phyloP scores from a whole-genome alignment of 116 monocot genomes.

The Trichopus zeylanicus region DNA sequence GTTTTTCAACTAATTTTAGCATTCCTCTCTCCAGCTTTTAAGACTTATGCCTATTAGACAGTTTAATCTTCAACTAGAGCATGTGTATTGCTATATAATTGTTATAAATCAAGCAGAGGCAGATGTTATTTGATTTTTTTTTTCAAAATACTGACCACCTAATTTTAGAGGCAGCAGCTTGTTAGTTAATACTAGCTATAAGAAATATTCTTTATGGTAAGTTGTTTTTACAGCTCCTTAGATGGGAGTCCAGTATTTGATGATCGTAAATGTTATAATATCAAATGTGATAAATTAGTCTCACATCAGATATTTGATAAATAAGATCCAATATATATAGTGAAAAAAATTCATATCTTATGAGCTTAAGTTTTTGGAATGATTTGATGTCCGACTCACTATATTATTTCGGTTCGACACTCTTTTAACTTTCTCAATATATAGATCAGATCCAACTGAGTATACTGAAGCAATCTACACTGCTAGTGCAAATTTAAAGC shows the following conservation, averaged over 20 bases:
- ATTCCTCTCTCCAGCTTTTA: not conserved
- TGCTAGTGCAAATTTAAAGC: constrained; percentile 94
- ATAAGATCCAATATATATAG: too few species aligned
- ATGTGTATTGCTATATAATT: not conserved
- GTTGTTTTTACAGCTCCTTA: constrained; percentile 31
- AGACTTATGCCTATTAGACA: not conserved
- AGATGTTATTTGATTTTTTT: not conserved
- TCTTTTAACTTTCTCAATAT: too few species aligned
- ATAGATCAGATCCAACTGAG: constrained; percentile 95
- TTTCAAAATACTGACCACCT: not conserved
- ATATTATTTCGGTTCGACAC: too few species aligned
- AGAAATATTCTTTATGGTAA: not conserved
- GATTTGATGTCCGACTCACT: too few species aligned
- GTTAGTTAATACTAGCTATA: not conserved
- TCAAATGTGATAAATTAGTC: too few species aligned
- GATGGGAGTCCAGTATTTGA: constrained; percentile 75
- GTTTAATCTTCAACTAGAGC: not conserved
- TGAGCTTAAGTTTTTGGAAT: too few species aligned
- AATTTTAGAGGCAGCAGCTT: not conserved
- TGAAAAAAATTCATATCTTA: too few species aligned
- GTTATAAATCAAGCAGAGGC: not conserved
- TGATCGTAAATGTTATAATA: too few species aligned
- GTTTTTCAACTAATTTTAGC: not conserved
- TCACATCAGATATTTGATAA: too few species aligned
- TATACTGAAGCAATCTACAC: constrained; percentile 97